Evolutionary conservation across 352 stramenopile species (phyloP), one percentile per base, ranked within the genome.

Genomic region (Phytophthora vignae): DNA sequence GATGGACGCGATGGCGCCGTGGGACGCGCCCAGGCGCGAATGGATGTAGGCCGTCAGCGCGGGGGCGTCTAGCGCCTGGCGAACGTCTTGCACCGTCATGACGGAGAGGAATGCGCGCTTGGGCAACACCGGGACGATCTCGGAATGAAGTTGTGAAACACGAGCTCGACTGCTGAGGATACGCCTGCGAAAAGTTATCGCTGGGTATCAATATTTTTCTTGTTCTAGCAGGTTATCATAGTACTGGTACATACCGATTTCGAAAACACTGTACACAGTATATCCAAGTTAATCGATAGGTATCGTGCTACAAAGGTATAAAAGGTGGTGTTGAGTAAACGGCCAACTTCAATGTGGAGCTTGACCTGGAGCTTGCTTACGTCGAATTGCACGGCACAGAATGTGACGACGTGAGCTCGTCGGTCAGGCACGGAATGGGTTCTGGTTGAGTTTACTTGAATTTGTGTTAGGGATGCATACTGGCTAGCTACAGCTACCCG

Each of bases 1-100:
- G 55, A 97, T 87, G 60, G 83, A 77, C 36, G 70, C 74, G 57
- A 93, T 80, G 31, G 78, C 27, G 31, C 85, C 85, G 64, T 93
- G 81, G 55, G 79, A 82, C 9, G 70, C 58, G 50, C 85, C 85
- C 40, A 93, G 72, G 19, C 67, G 57, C 42, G 77, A 74, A 52
- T 82, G 82, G 59, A 93, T 80, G 69, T 83, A 91, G 42, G 64
- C 59, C 62, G 79, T 76, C 25, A 93, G 67, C 11, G 82, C 72
- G 2, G 73, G 44, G n/a, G 74, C 73, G 66, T 93, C 83, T 54
- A 93, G 71, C 33, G 83, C 76, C 60, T 85, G 64, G 54, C 85
- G 85, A 58, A 87, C 79, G 48, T 90, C 79, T 72, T 87, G 81
- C 54, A 79, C 55, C 33, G 81, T 83, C 84, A 81, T 81, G 36